Conservation (phyloP, 768 basidiomycete genomes). For the Amanita pallidorosea region DNA sequence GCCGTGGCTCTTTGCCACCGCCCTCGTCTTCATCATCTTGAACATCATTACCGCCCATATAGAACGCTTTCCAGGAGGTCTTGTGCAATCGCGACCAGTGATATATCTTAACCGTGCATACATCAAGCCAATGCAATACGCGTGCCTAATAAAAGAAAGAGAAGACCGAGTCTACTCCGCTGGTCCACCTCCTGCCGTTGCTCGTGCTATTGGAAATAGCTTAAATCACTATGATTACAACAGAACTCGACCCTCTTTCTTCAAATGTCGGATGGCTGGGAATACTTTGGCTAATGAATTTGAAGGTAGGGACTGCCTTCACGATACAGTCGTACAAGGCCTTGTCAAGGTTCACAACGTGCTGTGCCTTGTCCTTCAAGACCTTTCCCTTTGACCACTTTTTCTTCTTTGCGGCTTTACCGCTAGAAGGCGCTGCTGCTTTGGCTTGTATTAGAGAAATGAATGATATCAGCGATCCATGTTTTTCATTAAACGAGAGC, state of each 20-base stretch:
- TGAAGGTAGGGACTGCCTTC: slow-evolving; percentile 99
- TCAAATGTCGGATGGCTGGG: too few relatives aligned
- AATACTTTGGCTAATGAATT: slow-evolving; percentile 95
- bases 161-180: slow-evolving; percentile 26
- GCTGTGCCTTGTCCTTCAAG: slow-evolving; percentile 99
- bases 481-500: too few relatives aligned
- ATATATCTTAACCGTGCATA: not conserved
- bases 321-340: slow-evolving; percentile 85
- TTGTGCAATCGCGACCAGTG: too few relatives aligned
- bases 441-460: slow-evolving; percentile 56
- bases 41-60: too few relatives aligned
- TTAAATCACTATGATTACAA: not conserved
- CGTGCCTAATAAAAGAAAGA: slow-evolving; percentile 14
- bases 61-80: too few relatives aligned
- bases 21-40: too few relatives aligned
- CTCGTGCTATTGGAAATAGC: slow-evolving; percentile 27
- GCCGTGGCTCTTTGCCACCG: too few relatives aligned
- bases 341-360: slow-evolving; percentile 94
- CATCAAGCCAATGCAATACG: slow-evolving; percentile 15
- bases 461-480: slow-evolving; percentile 12
- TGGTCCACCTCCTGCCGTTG: slow-evolving; percentile 26
- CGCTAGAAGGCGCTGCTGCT: slow-evolving; percentile 61
- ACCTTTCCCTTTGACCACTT: slow-evolving; percentile 99
- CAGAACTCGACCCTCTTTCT: too few relatives aligned
- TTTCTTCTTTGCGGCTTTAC: slow-evolving; percentile 97